These are phyloP conservation scores for Plantago major DNA, from an alignment of 257 asterid species.

Conservation along the genomic window DNA sequence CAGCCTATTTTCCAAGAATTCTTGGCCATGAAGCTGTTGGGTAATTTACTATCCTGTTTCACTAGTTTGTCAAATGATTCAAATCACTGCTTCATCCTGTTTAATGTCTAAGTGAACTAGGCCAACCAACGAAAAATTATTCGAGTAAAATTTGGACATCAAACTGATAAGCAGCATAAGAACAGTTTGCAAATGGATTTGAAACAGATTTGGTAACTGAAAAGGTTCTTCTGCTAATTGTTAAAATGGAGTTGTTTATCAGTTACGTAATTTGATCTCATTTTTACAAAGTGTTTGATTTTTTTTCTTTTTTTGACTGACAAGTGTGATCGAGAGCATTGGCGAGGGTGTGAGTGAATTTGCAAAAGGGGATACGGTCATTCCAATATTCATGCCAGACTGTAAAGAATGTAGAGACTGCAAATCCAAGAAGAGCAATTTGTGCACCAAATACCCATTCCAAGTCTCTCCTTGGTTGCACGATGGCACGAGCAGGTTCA, in stretches of 20 bases:
- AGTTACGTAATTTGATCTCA: not conserved
- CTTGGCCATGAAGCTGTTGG: constrained; percentile 84
- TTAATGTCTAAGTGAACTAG: no score
- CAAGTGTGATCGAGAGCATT: constrained; percentile 70
- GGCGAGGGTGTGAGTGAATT: constrained; percentile 63
- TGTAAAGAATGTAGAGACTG: constrained; percentile 78
- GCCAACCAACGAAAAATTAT: no score
- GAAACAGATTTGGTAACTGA: no score
- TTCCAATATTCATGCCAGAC: constrained; percentile 71
- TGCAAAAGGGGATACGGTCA: constrained; percentile 59
- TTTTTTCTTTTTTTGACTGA: not conserved
- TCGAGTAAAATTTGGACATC: no score
- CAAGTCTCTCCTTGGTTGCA: constrained; percentile 46
- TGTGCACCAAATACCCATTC: constrained; percentile 65
- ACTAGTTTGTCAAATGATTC: no score
- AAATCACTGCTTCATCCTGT: no score
- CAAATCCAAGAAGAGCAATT: constrained; percentile 71
- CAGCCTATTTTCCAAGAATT: constrained; percentile 60
- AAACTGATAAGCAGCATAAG: no score
- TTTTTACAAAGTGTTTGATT: not conserved
- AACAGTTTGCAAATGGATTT: no score
- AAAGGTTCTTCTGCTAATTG: no score
- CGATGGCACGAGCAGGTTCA: constrained; percentile 75
- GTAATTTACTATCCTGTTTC: constrained; percentile 32
- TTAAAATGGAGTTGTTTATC: no score